These are phyloP conservation scores for Lizonia empirigonia DNA, from an alignment of 2,329 filamentous ascomycete genomes.

Conservation along the genomic window DNA sequence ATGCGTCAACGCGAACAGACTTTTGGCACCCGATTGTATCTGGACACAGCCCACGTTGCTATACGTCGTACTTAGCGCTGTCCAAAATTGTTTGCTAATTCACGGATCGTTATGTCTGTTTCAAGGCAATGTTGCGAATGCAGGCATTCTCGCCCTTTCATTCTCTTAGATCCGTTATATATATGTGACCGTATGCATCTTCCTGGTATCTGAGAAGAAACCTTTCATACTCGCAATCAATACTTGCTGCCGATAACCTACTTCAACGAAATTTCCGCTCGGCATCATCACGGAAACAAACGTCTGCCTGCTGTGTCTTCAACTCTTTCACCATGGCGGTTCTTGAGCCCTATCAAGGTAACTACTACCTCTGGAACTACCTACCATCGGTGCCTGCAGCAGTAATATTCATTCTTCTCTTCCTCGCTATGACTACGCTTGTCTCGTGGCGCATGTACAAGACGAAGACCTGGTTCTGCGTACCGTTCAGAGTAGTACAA, in stretches of 20 bases:
- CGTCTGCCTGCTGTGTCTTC: background rate
- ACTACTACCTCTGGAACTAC: slow-evolving; percentile 41
- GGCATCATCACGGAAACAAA: too few relatives aligned
- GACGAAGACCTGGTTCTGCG: slow-evolving; percentile 55
- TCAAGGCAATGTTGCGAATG: background rate
- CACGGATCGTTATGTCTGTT: background rate
- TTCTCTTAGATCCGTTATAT: background rate
- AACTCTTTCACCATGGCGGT: slow-evolving; percentile 22
- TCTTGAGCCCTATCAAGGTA: slow-evolving; percentile 2
- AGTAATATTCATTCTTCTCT: slow-evolving; percentile 54
- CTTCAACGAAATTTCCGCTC: too few relatives aligned
- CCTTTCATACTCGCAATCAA: background rate
- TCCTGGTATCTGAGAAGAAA: background rate
- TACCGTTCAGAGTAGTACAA: slow-evolving; percentile 49
- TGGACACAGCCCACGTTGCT: background rate
- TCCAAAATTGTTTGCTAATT: background rate
- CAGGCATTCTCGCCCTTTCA: background rate
- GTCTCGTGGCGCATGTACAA: slow-evolving; percentile 16
- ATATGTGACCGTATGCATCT: background rate
- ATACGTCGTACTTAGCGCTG: background rate
- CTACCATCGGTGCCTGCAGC: slow-evolving; percentile 53
- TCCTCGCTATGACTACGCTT: slow-evolving; percentile 45
- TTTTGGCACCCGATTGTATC: too few relatives aligned
- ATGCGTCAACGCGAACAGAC: too few relatives aligned
- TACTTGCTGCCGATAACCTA: background rate